A percentile compares a stretch with the other conserved stretches of the same genome.
Evolutionary conservation across 345 rosid species (phyloP).

Genomic region (Mangifera indica): DNA sequence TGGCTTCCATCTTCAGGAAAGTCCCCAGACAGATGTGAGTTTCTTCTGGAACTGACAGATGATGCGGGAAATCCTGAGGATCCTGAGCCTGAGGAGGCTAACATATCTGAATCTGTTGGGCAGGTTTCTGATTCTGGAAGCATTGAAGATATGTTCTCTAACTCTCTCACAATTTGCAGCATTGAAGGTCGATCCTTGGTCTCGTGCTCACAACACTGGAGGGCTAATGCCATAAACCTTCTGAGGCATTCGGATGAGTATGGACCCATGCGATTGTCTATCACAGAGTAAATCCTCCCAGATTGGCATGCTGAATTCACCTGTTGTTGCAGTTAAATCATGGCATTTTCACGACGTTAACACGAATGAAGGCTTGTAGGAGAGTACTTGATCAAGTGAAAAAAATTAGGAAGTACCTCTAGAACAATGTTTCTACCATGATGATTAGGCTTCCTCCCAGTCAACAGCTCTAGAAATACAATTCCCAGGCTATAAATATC

Average conservation of each 20-base stretch:
- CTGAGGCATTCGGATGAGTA: slow-evolving; percentile 34
- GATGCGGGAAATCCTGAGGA: slow-evolving; percentile 13
- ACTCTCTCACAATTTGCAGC: slow-evolving; percentile 48
- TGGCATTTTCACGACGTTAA: too few species aligned
- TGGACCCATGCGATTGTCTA: slow-evolving; percentile 45
- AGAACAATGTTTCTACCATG: slow-evolving; percentile 51
- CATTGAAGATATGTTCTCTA: slow-evolving; percentile 36
- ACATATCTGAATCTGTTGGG: slow-evolving; percentile 17
- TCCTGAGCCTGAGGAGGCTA: slow-evolving; percentile 24
- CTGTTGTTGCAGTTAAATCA: slow-evolving; percentile 14
- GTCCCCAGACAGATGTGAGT: slow-evolving; percentile 8
- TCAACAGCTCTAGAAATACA: slow-evolving; percentile 50
- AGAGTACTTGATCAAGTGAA: too few species aligned
- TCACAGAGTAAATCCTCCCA: slow-evolving; percentile 41
- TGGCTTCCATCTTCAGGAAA: slow-evolving; percentile 31
- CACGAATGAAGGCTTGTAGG: too few species aligned
- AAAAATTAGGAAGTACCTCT: slow-evolving; percentile 28
- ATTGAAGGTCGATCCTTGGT: slow-evolving; percentile 39
- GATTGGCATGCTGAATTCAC: slow-evolving; percentile 34
- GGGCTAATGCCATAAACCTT: slow-evolving; percentile 45
- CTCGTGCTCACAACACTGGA: slow-evolving; percentile 39
- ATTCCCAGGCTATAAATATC: slow-evolving; percentile 57
- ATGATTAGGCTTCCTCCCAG: slow-evolving; percentile 48
- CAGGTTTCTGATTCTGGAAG: slow-evolving; percentile 24
- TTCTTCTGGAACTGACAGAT: slow-evolving; percentile 12